Evolutionary conservation across 495 filamentous ascomycete species (phyloP).

Genomic region (Echria macrotheca): DNA sequence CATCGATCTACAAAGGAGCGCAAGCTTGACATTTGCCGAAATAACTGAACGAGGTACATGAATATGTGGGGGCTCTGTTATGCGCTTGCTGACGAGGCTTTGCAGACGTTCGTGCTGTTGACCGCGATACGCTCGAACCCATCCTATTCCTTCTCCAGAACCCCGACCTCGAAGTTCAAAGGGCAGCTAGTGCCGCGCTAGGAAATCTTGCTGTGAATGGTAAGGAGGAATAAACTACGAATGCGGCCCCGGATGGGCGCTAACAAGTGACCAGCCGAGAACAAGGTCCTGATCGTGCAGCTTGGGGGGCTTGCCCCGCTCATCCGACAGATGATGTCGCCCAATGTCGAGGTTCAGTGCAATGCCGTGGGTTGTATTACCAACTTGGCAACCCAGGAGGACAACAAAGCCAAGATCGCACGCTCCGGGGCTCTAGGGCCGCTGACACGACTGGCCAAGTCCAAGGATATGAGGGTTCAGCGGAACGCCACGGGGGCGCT

Average conservation of each 20-base stretch:
- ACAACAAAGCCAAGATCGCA: constrained; percentile 98
- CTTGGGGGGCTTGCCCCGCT: constrained; percentile 86
- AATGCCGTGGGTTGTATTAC: constrained; percentile 99
- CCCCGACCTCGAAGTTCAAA: constrained; percentile 92
- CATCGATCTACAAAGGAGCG: constrained; percentile 95
- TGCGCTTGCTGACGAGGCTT: constrained; percentile 18
- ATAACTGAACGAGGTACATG: constrained; percentile 93
- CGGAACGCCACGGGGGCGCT: constrained; percentile 94
- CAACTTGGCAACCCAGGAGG: constrained; percentile 94
- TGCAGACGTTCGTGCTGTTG: constrained; percentile 91
- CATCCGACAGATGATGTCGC: constrained; percentile 96
- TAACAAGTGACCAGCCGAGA: constrained; percentile 70
- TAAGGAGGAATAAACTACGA: constrained; percentile 42
- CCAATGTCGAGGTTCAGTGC: constrained; percentile 98
- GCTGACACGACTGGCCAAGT: constrained; percentile 86
- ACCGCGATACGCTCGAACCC: constrained; percentile 87
- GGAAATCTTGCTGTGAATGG: constrained; percentile 97
- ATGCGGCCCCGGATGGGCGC: constrained; percentile 17
- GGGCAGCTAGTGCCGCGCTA: constrained; percentile 91
- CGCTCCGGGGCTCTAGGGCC: constrained; percentile 88
- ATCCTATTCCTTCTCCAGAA: constrained; percentile 94
- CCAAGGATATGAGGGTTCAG: constrained; percentile 97
- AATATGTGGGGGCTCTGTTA: neutral
- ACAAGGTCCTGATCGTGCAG: constrained; percentile 92
- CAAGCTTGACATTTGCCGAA: constrained; percentile 96